phyloP scores from a whole-genome alignment of 768 basidiomycete species.

The Cystofilobasidium bisporidii region DNA sequence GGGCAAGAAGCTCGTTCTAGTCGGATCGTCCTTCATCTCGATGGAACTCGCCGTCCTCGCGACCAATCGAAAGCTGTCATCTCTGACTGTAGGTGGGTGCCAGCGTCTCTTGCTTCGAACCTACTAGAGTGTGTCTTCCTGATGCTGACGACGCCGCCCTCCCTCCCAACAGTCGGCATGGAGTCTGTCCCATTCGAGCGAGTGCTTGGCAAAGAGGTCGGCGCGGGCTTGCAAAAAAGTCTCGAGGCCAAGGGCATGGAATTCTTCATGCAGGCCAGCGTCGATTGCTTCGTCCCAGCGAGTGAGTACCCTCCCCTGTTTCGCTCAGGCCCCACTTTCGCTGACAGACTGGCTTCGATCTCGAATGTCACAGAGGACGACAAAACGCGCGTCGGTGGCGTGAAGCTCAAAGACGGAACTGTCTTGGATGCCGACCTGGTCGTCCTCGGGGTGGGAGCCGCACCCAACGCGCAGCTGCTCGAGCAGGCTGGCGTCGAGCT shows the following conservation, averaged over 20 bases:
- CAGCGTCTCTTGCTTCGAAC: no score
- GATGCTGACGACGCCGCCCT: no score
- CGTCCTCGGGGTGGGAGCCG: slow-evolving; percentile 77
- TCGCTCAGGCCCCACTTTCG: no score
- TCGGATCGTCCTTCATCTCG: slow-evolving; percentile 83
- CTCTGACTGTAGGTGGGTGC: slow-evolving; percentile 44
- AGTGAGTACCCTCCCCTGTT: not conserved
- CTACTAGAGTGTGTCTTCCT: no score
- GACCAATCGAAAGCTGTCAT: slow-evolving; percentile 62
- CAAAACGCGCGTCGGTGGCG: slow-evolving; percentile 51
- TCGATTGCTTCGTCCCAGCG: slow-evolving; percentile 50
- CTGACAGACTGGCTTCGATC: not conserved
- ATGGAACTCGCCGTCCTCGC: slow-evolving; percentile 79
- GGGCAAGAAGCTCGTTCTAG: slow-evolving; percentile 71
- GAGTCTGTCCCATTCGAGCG: slow-evolving; percentile 68
- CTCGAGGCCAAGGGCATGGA: slow-evolving; percentile 54
- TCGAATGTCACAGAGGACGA: slow-evolving; percentile 38
- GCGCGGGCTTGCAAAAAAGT: slow-evolving; percentile 66
- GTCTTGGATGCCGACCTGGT: slow-evolving; percentile 65
- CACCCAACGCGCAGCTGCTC: slow-evolving; percentile 69
- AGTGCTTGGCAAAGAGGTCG: slow-evolving; percentile 73
- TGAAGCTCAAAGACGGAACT: slow-evolving; percentile 54
- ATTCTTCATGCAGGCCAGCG: slow-evolving; percentile 66
- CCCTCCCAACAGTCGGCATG: slow-evolving; percentile 61
- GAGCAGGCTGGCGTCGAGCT: slow-evolving; percentile 54